Base-by-base conservation (phyloP, 257 asterid species). In the Fraxinus quadrangulata region DNA sequence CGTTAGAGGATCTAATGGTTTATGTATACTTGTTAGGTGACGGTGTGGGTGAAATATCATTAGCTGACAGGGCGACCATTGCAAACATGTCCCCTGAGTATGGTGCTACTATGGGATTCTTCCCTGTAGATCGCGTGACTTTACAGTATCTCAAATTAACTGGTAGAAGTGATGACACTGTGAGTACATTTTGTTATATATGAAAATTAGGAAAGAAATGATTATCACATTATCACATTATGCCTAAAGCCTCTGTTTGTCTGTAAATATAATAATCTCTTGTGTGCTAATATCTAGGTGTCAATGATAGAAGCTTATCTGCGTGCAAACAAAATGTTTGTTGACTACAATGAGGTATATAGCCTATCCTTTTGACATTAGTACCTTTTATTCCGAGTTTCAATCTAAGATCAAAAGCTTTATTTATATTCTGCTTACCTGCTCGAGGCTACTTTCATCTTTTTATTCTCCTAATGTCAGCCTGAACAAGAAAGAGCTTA, bases 241-340 rank as follows among this genome's bases (percentile, higher is more conserved):
- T 72, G 33, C 56, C 56, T 47, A 14, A 47, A 4, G 47, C 63
- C 45, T 78, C 45, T 49, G 21, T 19, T 10, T 72, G 39, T 79
- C 47, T 40, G 70, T 74, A 24, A 13, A 37, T 70, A 54, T 56
- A 56, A 4, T 77, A 56, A 77, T 59, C 36, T 73, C 51, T 23
- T 67, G 40, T 72, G 4, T 68, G 33, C 74, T 56, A 19, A 54
- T 76, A 66, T 81, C 73, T 81, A 94, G 99, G 95, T 92, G 81
- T 79, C 87, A 73, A 94, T 94, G 99, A 88, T 94, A 45, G 99
- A 94, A 89, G 97, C 94, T 21, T 94, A 94, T 89, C 88, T 94
- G 79, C 97, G 97, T 67, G 96, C 99, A 75, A 94, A 94, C 84
- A 88, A 90, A 0, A 91, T 92, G 97, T 94, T 94, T 59, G 93